Percentiles rank a stretch among this genome's conserved stretches.
Conservation (phyloP, 148 eudicot genomes). For the Mesembryanthemum crystallinum region DNA sequence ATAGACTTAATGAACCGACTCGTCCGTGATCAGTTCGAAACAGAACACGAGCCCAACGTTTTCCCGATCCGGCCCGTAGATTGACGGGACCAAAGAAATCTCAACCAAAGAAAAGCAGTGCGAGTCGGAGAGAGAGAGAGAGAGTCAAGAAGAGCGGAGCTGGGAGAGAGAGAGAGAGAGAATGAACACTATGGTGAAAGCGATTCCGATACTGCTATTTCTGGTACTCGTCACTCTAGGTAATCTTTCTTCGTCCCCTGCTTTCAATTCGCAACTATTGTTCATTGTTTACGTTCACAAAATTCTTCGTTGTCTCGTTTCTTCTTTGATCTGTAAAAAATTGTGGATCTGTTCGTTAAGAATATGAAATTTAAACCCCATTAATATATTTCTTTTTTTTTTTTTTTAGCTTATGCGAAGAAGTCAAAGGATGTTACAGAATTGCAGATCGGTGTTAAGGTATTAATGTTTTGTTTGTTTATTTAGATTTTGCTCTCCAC, state of each 20-base stretch:
- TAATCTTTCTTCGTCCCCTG: conserved; percentile 1
- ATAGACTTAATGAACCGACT: too few species aligned
- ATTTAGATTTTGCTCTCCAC: background rate
- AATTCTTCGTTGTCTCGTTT: background rate
- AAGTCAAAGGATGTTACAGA: conserved; percentile 73
- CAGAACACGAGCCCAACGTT: too few species aligned
- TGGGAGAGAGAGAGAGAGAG: background rate
- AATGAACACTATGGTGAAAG: conserved; percentile 31
- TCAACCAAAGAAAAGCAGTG: too few species aligned
- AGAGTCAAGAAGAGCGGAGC: background rate
- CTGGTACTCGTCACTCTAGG: conserved; percentile 40
- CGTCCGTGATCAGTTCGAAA: too few species aligned
- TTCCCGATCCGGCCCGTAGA: too few species aligned
- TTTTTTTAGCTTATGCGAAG: conserved; percentile 51
- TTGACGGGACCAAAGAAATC: too few species aligned
- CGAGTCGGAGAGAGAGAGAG: background rate
- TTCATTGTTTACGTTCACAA: background rate
- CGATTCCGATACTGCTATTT: conserved; percentile 32
- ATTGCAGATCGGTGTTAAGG: conserved; percentile 99
- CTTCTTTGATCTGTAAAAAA: background rate
- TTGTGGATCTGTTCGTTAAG: conserved; percentile 7
- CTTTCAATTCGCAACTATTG: background rate
- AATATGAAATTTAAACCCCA: background rate
- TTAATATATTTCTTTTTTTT: background rate
- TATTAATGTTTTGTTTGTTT: conserved; percentile 15